A percentile compares a stretch with the other conserved stretches of the same genome.
Evolutionary conservation across 139 green algal genomes (phyloP).

Genomic region (Pycnococcus provasolii): DNA sequence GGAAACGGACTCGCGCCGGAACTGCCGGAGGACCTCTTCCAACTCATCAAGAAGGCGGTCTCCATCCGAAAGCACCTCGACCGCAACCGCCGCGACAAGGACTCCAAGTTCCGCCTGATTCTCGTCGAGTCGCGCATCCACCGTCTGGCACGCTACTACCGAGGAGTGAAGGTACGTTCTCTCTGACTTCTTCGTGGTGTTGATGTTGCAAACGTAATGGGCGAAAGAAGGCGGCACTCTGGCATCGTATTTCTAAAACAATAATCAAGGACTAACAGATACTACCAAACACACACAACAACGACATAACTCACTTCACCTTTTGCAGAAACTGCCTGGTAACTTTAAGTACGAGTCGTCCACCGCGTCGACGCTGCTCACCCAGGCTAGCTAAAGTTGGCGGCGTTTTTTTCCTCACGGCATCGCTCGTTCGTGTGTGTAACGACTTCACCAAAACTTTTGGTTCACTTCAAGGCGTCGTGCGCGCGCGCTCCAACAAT

Average conservation of each 20-base stretch:
- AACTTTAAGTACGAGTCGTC: constrained; percentile 95
- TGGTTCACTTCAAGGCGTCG: too few relatives aligned
- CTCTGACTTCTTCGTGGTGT: too few relatives aligned
- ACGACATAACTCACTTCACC: constrained; percentile 2
- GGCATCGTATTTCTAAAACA: too few relatives aligned
- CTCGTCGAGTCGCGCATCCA: constrained; percentile 89
- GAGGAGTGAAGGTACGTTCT: constrained; percentile 9
- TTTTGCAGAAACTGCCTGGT: constrained; percentile 59
- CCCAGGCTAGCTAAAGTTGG: background rate
- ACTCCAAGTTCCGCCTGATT: constrained; percentile 60
- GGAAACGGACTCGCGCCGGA: constrained; percentile 79
- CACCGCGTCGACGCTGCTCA: constrained; percentile 78
- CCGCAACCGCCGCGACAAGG: constrained; percentile 91
- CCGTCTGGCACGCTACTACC: constrained; percentile 98
- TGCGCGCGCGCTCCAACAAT: too few relatives aligned
- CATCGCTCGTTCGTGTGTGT: background rate
- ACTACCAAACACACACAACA: too few relatives aligned
- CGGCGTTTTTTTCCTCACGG: background rate
- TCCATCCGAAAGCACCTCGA: constrained; percentile 97
- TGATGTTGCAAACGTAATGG: too few relatives aligned
- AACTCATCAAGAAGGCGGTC: constrained; percentile 97
- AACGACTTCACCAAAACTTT: too few relatives aligned
- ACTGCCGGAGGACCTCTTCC: constrained; percentile 97
- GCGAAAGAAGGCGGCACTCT: too few relatives aligned
- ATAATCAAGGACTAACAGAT: too few relatives aligned